Percentiles rank a stretch among this genome's conserved stretches.
phyloP scores from a whole-genome alignment of 495 filamentous ascomycete genomes.

The Penicillium crystallinum region DNA sequence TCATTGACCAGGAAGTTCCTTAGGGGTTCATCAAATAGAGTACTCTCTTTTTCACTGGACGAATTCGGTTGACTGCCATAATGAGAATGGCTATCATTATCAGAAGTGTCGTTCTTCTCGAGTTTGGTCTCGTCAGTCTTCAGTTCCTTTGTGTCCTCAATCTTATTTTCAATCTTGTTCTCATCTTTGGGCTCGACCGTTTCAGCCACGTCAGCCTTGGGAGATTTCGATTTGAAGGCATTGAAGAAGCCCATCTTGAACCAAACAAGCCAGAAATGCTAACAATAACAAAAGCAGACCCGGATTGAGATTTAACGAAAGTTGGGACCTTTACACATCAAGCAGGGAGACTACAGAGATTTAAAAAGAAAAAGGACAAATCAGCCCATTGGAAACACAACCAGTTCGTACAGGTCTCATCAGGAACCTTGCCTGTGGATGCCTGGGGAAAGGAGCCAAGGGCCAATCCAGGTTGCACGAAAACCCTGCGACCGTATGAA shows the following conservation, averaged over 20 bases:
- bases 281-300: neutral
- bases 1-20: neutral
- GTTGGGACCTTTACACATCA: neutral
- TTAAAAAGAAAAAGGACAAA: slow-evolving; percentile 6
- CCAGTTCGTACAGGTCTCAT: slow-evolving; percentile 25
- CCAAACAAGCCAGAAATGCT: neutral
- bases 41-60: slow-evolving; percentile 27
- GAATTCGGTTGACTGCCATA: slow-evolving; percentile 6
- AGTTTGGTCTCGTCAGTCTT: too few species aligned
- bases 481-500: slow-evolving; percentile 1
- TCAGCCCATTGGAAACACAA: slow-evolving; percentile 10
- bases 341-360: neutral
- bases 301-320: neutral
- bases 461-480: slow-evolving; percentile 6
- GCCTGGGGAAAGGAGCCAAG: slow-evolving; percentile 7
- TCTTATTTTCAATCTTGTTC: neutral
- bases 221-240: slow-evolving; percentile 4
- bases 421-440: slow-evolving; percentile 14
- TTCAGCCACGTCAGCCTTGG: slow-evolving; percentile 3
- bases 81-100: slow-evolving; percentile 7
- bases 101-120: neutral
- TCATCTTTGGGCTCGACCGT: neutral
- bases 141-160: neutral
- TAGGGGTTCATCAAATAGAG: slow-evolving; percentile 13
- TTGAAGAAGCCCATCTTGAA: slow-evolving; percentile 3